Evolutionary conservation across 768 basidiomycete genomes (phyloP), one percentile per base, ranked within the genome.

Genomic region (Amylocystis lapponica): DNA sequence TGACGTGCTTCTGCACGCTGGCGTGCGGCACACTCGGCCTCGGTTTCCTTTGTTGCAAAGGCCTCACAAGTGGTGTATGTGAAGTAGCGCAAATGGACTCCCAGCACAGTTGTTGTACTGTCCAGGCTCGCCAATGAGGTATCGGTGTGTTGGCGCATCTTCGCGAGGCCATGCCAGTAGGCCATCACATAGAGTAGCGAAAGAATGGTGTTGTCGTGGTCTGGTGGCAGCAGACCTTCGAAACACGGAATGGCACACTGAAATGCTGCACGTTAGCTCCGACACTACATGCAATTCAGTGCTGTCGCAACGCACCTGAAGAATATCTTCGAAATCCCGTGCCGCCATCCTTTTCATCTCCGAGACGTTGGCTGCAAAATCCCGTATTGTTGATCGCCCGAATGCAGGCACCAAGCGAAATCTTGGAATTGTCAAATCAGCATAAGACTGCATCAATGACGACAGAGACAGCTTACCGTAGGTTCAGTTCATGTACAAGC

Each of bases 211-310:
- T 29, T 17, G 12, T 65, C 55, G 32, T 65, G 59, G 3, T 49
- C 48, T 1, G 35, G 13, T 0, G 55, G 58, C 3, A 67, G 48
- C 5, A 68, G 50, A 0, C 59, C 63, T 29, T 68, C 58, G 7
- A 70, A 58, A 0, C 45, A 53, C 1, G 69, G 66, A 0, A 71
- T 65, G 0, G 51, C n/a, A 26, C 66, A 69, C 66, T 69, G 39
- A n/a, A 4, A 22, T 27, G 8, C 23, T 11, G 19, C 11, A n/a
- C n/a, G 7, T 7, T 23, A 39, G 7, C 19, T 16, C 10, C 12
- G 30, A 33, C 10, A 34, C 17, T 30, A 8, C 34, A 10, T 2
- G 29, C 14, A 27, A 6, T 14, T 10, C 9, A 12, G 4, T 33
- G 58, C 58, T 45, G 57, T 57, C 5, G 59, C 36, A 3, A 58